Percentiles rank a stretch among this genome's conserved stretches.
Evolutionary conservation across 1,139 yeast genomes (phyloP).

Genomic region (Barnettozyma hawaiiensis): DNA sequence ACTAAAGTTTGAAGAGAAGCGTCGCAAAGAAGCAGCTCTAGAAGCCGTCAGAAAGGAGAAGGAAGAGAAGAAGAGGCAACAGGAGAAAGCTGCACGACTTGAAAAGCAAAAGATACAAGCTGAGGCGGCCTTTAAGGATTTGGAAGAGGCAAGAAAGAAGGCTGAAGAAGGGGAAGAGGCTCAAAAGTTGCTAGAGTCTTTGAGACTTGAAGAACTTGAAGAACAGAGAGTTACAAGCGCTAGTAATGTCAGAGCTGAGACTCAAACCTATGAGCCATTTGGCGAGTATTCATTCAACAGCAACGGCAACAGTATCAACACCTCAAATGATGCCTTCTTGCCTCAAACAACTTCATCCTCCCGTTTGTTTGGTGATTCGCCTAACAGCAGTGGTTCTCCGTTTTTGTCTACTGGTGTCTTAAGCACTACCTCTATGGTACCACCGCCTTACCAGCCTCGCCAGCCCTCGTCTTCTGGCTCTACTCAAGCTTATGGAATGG

Average conservation of each 20-base stretch:
- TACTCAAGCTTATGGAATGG: conserved; percentile 6
- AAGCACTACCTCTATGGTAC: background rate
- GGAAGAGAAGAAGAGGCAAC: conserved; percentile 27
- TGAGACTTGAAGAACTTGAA: background rate
- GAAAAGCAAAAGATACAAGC: conserved; percentile 2
- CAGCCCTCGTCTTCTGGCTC: background rate
- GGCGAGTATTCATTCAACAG: background rate
- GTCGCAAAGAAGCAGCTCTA: conserved; percentile 35
- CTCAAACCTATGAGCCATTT: background rate
- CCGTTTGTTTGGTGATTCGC: conserved; percentile 7
- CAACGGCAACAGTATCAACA: too few species aligned
- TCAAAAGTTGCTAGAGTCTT: conserved; percentile 1
- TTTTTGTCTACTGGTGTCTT: conserved; percentile 5
- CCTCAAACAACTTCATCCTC: conserved; percentile 2
- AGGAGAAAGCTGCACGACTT: conserved; percentile 26
- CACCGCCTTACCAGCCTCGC: background rate
- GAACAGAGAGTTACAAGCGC: background rate
- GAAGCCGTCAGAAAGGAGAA: conserved; percentile 34
- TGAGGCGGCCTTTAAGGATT: background rate
- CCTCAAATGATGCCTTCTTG: background rate
- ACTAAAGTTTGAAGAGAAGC: conserved; percentile 40
- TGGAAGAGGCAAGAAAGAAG: conserved; percentile 13
- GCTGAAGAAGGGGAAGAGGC: conserved; percentile 14
- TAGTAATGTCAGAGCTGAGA: background rate
- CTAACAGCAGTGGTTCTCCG: conserved; percentile 5